Percentiles rank a stretch among this genome's conserved stretches.
phyloP scores from a whole-genome alignment of 345 rosid species.

The Boechera divaricarpa region DNA sequence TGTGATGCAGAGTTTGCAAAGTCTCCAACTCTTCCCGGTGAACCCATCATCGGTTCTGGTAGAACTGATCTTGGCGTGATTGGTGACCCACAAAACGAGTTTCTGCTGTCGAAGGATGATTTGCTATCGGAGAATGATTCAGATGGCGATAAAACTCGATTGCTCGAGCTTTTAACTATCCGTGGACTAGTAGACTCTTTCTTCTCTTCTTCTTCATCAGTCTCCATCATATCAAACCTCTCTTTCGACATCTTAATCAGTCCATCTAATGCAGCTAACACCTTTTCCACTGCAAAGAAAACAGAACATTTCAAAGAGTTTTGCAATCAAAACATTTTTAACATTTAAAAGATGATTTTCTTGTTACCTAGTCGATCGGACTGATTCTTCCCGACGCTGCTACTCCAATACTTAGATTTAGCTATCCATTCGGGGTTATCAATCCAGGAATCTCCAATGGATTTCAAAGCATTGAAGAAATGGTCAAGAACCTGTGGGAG shows the following conservation, averaged over 20 bases:
- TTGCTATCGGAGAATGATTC: slow-evolving; percentile 52
- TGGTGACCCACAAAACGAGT: slow-evolving; percentile 51
- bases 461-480: slow-evolving; percentile 59
- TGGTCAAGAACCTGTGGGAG: slow-evolving; percentile 54
- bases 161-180: slow-evolving; percentile 33
- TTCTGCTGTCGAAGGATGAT: slow-evolving; percentile 49
- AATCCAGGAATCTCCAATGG: slow-evolving; percentile 75
- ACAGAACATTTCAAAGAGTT: background rate
- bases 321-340: background rate
- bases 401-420: slow-evolving; percentile 48
- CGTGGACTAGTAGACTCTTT: slow-evolving; percentile 37
- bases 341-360: background rate
- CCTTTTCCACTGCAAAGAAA: slow-evolving; percentile 56
- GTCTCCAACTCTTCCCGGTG: slow-evolving; percentile 39
- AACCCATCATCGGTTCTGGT: slow-evolving; percentile 43
- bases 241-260: slow-evolving; percentile 61
- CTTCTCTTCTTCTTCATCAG: slow-evolving; percentile 52
- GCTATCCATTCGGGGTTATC: slow-evolving; percentile 57
- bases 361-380: slow-evolving; percentile 58
- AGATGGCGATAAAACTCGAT: slow-evolving; percentile 35
- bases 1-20: slow-evolving; percentile 49
- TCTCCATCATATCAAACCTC: slow-evolving; percentile 66
- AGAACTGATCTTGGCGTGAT: slow-evolving; percentile 53
- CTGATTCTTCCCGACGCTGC: slow-evolving; percentile 47
- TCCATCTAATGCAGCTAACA: slow-evolving; percentile 62